These are phyloP conservation scores for Cryptosporidium viatorum DNA, from an alignment of 169 alveolate genomes.

Conservation along the genomic window DNA sequence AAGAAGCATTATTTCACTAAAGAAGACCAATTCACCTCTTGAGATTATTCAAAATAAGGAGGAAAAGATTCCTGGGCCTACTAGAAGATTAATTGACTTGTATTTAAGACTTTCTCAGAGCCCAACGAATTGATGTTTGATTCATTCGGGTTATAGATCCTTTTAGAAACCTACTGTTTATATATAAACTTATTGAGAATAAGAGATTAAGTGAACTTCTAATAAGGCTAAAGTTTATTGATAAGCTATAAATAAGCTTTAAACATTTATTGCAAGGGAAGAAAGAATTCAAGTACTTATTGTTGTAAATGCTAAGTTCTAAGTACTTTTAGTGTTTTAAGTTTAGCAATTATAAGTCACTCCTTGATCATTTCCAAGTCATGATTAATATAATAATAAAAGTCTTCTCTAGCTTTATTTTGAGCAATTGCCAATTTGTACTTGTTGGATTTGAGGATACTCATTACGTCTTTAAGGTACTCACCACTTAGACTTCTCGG, in stretches of 20 bases:
- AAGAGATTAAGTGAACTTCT: background rate
- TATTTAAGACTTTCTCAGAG: background rate
- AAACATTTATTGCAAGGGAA: too few relatives aligned
- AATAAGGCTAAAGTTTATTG: background rate
- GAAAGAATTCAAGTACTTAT: background rate
- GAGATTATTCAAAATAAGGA: constrained; percentile 54
- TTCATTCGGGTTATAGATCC: too few relatives aligned
- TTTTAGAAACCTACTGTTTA: too few relatives aligned
- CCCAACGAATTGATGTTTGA: background rate
- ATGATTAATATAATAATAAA: constrained; percentile 54
- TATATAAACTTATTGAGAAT: too few relatives aligned
- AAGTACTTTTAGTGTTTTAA: background rate
- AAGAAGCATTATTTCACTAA: constrained; percentile 51
- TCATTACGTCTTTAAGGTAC: constrained; percentile 52
- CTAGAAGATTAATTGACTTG: constrained; percentile 72
- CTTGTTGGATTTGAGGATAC: constrained; percentile 41
- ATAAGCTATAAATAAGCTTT: too few relatives aligned
- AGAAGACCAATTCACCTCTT: constrained; percentile 46
- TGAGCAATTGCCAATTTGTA: constrained; percentile 62
- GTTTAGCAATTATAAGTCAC: background rate
- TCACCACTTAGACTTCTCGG: constrained; percentile 39
- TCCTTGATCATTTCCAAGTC: constrained; percentile 24
- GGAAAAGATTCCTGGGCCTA: constrained; percentile 75
- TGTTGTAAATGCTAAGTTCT: background rate
- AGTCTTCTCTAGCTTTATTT: constrained; percentile 56